Evolutionary conservation across 1,139 yeast species (phyloP).

Genomic region (Saccharomyces hybrid): DNA sequence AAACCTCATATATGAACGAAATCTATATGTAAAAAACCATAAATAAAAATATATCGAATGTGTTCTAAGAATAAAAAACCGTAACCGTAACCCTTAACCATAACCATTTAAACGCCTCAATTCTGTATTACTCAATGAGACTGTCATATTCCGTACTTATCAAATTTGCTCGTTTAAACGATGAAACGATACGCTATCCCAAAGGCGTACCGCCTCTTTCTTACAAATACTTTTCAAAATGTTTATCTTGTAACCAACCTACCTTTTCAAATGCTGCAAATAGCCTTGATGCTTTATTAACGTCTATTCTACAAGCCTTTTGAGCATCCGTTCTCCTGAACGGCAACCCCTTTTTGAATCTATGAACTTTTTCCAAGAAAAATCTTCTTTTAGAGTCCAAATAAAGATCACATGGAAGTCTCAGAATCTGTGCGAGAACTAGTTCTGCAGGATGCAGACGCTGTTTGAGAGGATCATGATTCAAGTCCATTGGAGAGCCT

Average conservation of each 20-base stretch:
- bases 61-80: background rate
- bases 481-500: conserved; percentile 92
- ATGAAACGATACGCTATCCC: background rate
- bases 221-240: conserved; percentile 48
- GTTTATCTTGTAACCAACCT: conserved; percentile 84
- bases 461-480: conserved; percentile 62
- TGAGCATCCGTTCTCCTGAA: conserved; percentile 97
- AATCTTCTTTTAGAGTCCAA: conserved; percentile 87
- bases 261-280: conserved; percentile 92
- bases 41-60: background rate
- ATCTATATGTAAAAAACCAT: background rate
- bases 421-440: conserved; percentile 70
- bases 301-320: conserved; percentile 95
- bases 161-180: background rate
- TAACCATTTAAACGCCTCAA: background rate
- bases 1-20: background rate
- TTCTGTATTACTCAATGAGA: background rate
- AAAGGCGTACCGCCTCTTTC: background rate
- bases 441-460: conserved; percentile 88
- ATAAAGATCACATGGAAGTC: conserved; percentile 81
- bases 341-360: conserved; percentile 66
- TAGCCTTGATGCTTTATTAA: conserved; percentile 86
- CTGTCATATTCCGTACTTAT: background rate
- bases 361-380: conserved; percentile 77
- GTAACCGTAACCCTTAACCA: background rate